Evolutionary conservation across 495 filamentous ascomycete species (phyloP).

Genomic region (Gamarada debralockiae): DNA sequence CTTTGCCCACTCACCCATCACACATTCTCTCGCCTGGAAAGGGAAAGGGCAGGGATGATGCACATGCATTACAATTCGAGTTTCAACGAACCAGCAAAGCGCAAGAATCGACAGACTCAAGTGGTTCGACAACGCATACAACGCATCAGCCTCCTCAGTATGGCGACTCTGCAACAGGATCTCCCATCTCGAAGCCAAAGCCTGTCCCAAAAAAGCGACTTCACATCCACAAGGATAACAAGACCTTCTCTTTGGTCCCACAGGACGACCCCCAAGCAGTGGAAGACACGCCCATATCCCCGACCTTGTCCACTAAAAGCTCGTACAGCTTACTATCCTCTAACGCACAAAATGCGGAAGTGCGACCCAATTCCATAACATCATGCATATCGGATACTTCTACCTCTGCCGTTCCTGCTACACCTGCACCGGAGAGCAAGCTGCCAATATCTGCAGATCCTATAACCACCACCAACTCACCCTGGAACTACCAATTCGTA

Average conservation of each 20-base stretch:
- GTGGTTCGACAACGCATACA: conserved; percentile 16
- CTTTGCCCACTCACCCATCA: conserved; percentile 22
- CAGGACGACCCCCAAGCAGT: conserved; percentile 12
- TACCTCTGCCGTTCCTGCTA: conserved; percentile 7
- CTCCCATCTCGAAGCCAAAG: conserved; percentile 17
- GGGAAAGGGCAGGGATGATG: conserved; percentile 9
- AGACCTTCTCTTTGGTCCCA: conserved; percentile 24
- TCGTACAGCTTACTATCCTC: conserved; percentile 34
- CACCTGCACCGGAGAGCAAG: conserved; percentile 17
- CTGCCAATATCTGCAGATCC: conserved; percentile 37
- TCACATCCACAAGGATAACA: conserved; percentile 23
- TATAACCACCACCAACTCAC: conserved; percentile 32
- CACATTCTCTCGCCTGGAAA: conserved; percentile 17
- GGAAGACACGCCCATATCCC: conserved; percentile 3
- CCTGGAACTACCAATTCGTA: conserved; percentile 50
- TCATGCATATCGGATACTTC: conserved; percentile 36
- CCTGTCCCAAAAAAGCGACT: conserved; percentile 22
- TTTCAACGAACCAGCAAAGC: conserved; percentile 17
- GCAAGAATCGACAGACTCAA: conserved; percentile 8
- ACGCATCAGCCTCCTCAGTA: conserved; percentile 10
- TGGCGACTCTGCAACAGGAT: conserved; percentile 22
- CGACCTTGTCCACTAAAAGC: conserved; percentile 3
- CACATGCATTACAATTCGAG: conserved; percentile 11
- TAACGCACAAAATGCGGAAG: conserved; percentile 38
- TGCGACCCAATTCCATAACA: conserved; percentile 39